These are phyloP conservation scores for Diutina neorugosa DNA, from an alignment of 1,139 yeast genomes.

Conservation along the genomic window DNA sequence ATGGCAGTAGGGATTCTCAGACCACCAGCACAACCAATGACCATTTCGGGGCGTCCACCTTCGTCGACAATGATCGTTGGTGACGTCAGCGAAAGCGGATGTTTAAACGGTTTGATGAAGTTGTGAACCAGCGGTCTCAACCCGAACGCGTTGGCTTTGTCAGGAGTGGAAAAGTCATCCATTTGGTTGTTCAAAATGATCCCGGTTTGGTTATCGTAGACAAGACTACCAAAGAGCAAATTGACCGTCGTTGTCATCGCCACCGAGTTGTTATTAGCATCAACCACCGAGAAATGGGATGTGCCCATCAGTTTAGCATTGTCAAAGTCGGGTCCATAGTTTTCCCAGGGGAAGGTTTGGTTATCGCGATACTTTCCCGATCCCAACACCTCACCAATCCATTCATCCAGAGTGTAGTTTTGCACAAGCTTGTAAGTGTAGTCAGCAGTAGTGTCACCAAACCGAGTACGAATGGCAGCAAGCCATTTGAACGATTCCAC, in stretches of 20 bases:
- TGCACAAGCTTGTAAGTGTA: constrained; percentile 16
- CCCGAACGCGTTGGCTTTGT: constrained; percentile 60
- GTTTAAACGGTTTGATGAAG: constrained; percentile 57
- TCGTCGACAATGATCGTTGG: constrained; percentile 50
- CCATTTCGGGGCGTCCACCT: constrained; percentile 43
- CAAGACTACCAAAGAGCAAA: constrained; percentile 66
- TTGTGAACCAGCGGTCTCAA: constrained; percentile 74
- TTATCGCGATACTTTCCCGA: constrained; percentile 37
- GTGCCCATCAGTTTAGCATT: constrained; percentile 77
- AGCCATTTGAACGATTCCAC: constrained; percentile 91
- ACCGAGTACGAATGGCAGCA: constrained; percentile 69
- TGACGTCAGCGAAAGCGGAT: constrained; percentile 78
- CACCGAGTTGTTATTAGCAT: constrained; percentile 60
- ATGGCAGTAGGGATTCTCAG: constrained; percentile 76
- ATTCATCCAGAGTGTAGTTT: constrained; percentile 26
- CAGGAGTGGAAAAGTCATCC: constrained; percentile 89
- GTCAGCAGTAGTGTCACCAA: constrained; percentile 46
- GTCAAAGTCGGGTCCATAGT: constrained; percentile 70
- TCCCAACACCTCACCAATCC: constrained; percentile 40
- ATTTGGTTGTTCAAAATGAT: constrained; percentile 78
- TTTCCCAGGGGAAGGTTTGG: constrained; percentile 54
- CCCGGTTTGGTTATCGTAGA: constrained; percentile 76
- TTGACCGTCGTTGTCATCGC: constrained; percentile 88
- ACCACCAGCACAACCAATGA: constrained; percentile 93
- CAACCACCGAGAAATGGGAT: constrained; percentile 72